These are phyloP conservation scores for Mycena sanguinolenta DNA, from an alignment of 768 basidiomycete species.

Conservation along the genomic window DNA sequence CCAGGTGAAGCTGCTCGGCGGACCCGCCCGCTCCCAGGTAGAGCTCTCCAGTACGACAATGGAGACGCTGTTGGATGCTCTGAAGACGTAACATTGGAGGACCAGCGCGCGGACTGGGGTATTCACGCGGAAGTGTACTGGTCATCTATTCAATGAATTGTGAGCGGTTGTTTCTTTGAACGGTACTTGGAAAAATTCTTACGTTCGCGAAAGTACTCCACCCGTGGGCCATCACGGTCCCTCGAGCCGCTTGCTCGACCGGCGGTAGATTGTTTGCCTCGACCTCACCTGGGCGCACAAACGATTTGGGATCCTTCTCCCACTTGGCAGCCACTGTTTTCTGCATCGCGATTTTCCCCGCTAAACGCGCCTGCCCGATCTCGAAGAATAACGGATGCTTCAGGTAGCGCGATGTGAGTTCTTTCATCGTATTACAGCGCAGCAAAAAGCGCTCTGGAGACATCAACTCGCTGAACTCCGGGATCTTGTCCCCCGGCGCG, in stretches of 20 bases:
- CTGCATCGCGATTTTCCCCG: conserved; percentile 43
- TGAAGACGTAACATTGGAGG: conserved; percentile 37
- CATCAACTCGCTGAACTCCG: conserved; percentile 57
- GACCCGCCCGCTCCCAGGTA: conserved; percentile 59
- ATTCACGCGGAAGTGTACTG: conserved; percentile 49
- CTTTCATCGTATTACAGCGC: conserved; percentile 54
- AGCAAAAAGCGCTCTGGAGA: conserved; percentile 62
- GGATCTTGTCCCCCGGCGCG: conserved; percentile 52
- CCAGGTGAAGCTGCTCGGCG: conserved; percentile 48
- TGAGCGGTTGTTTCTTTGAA: conserved; percentile 5
- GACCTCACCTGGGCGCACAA: conserved; percentile 24
- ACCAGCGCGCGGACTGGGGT: conserved; percentile 40
- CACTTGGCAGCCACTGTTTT: conserved; percentile 37
- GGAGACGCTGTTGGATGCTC: conserved; percentile 45
- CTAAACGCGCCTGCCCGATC: conserved; percentile 45
- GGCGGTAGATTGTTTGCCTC: conserved; percentile 38
- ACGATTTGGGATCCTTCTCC: conserved; percentile 36
- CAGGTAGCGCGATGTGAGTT: conserved; percentile 49
- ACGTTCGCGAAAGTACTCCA: conserved; percentile 60
- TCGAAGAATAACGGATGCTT: conserved; percentile 64
- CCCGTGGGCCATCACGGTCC: conserved; percentile 46
- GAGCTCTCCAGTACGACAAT: conserved; percentile 60
- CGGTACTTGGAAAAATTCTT: conserved; percentile 23
- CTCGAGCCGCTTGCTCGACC: conserved; percentile 44
- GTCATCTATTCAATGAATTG: conserved; percentile 46